A percentile compares a stretch with the other conserved stretches of the same genome.
Evolutionary conservation across 2,329 filamentous ascomycete genomes (phyloP).

Genomic region (Fusarium tuaranense): DNA sequence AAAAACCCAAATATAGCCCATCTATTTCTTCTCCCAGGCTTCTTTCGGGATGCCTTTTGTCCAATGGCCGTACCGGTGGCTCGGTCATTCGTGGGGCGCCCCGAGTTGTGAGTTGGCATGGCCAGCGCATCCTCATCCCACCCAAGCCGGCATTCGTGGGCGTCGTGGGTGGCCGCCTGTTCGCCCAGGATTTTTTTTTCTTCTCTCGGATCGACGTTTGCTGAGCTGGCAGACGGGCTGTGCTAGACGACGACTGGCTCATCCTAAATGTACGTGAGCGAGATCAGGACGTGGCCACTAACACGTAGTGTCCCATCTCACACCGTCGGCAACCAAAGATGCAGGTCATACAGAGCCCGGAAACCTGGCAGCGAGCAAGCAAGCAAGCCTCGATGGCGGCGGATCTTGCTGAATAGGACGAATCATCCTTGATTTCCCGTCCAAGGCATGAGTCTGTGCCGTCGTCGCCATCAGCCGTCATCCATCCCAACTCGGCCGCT

Average conservation of each 20-base stretch:
- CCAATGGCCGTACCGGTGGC: constrained; percentile 33
- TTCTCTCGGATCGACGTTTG: constrained; percentile 31
- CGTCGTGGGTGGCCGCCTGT: constrained; percentile 26
- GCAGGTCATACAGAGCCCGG: constrained; percentile 10
- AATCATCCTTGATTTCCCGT: neutral
- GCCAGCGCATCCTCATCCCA: constrained; percentile 45
- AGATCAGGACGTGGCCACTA: constrained; percentile 8
- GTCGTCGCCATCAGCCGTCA: constrained; percentile 5
- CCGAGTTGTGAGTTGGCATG: constrained; percentile 42
- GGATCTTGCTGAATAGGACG: neutral
- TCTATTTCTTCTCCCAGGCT: neutral
- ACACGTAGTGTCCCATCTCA: neutral
- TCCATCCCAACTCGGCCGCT: constrained; percentile 14
- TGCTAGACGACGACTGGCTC: neutral
- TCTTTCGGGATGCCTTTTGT: neutral
- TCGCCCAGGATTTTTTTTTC: constrained; percentile 6
- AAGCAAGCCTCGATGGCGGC: neutral
- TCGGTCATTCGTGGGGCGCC: constrained; percentile 29
- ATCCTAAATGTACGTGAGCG: constrained; percentile 3
- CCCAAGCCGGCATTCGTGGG: constrained; percentile 25
- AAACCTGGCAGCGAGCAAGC: constrained; percentile 1
- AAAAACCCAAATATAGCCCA: constrained; percentile 28
- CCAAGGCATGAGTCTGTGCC: constrained; percentile 19
- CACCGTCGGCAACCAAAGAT: constrained; percentile 6
- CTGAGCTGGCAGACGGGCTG: constrained; percentile 40